Evolutionary conservation across 305 asterid genomes (phyloP), one percentile per base, ranked within the genome.

Genomic region (Rubia peregrina): DNA sequence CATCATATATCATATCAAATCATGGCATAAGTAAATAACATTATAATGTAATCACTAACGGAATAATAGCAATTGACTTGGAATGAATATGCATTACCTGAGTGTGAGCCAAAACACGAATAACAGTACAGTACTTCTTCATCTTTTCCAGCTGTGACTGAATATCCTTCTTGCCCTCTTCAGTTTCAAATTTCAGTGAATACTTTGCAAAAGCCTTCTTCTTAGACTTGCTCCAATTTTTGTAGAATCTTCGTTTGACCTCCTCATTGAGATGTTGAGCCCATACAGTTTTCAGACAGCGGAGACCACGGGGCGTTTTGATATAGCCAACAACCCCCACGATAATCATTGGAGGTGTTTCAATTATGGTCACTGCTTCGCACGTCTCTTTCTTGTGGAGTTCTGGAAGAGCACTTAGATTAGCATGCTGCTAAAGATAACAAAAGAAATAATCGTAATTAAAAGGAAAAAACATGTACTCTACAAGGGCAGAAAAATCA

Each of bases 181-280:
- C 97, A 0, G 85, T 79, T 61, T 89, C 97, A 68, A 71, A 75
- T 73, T 80, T 87, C 85, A 86, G 85, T 3, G 97, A 80, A 65
- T 89, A 90, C 72, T 83, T 89, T 38, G 83, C 65, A 67, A 90
- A 90, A 19, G 97, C 97, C 87, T 86, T 87, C 90, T 89, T 90
- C 85, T 90, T 88, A 77, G 96, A 87, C 80, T 85, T 85, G 89
- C 85, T 81, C 95, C 96, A 89, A 74, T 87, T 87, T 85, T 89
- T 89, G 87, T 91, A 91, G 38, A 91, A 91, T 85, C 97, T 87
- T 70, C 97, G 85, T 84, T 70, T 89, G 0, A 91, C 60, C 64
- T 91, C 97, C 81, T 89, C 97, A 40, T 90, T 91, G 60, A 91
- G 85, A 86, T 89, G 96, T 81, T 91, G 97, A 61, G 97, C 97